phyloP scores from a whole-genome alignment of 306 rosid species.

The Cucumis sativus region DNA sequence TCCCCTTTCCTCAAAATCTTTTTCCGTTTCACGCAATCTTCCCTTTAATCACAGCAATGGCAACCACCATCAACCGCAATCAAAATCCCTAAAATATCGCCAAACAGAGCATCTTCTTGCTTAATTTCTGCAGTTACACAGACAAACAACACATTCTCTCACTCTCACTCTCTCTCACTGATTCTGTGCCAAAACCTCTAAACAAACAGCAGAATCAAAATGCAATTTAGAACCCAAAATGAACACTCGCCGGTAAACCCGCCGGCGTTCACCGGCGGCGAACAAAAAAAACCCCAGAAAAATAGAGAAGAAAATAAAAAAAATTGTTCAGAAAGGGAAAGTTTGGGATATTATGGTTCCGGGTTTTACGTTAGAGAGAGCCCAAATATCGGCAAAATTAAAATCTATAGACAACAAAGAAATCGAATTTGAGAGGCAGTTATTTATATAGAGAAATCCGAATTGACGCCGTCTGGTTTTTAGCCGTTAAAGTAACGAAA shows the following conservation, averaged over 20 bases:
- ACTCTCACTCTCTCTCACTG: neutral
- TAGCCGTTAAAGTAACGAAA: conserved; percentile 42
- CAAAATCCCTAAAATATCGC: conserved; percentile 10
- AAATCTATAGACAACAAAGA: conserved; percentile 14
- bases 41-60: neutral
- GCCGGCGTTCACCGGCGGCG: conserved; percentile 10
- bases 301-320: too few species aligned
- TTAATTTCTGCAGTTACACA: neutral
- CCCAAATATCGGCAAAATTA: conserved; percentile 10
- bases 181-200: conserved; percentile 4
- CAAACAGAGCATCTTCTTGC: neutral
- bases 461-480: conserved; percentile 29
- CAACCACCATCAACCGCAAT: neutral
- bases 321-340: neutral
- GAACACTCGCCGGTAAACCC: conserved; percentile 6
- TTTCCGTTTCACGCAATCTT: neutral
- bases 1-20: too few species aligned
- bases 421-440: neutral
- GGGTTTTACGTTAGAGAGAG: conserved; percentile 10
- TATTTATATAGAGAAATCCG: conserved; percentile 36
- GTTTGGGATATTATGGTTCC: conserved; percentile 12
- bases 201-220: neutral
- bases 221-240: neutral
- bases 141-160: neutral
- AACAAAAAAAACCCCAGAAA: neutral